Evolutionary conservation across 805 yeast genomes (phyloP), one percentile per base, ranked within the genome.

Genomic region (Barnettozyma wickerhamii): DNA sequence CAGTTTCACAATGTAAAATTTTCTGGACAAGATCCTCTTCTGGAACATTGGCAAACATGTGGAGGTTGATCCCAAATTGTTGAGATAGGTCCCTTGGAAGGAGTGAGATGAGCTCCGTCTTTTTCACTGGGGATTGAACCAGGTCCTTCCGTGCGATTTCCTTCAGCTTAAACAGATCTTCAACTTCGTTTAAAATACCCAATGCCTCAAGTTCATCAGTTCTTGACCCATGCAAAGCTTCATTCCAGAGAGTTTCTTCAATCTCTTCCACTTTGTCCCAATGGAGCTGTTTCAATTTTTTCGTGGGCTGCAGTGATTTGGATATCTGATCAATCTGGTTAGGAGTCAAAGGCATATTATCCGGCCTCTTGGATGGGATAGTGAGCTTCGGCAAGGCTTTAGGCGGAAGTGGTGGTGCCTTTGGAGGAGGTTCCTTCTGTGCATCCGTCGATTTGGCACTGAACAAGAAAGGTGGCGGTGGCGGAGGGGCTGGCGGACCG

Each of bases 41-140:
- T 4, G 73, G 54, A 26, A 72, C 54, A 23, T 62, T 60, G 15
- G 78, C 73, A 57, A 75, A 84, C 54, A 75, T 68, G 52, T 84
- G 90, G 41, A 84, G 66, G 53, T 84, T 84, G 51, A 84, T 84
- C 30, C 88, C 88, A 62, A 84, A 83, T 54, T 84, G 90, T 52
- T 84, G 93, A 2, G 86, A 81, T 15, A 81, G 54, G 48, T 84
- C 93, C 46, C 89, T 68, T 0, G 90, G 71, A 49, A 84, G 65
- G 50, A 82, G 78, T 0, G 80, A 55, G 4, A 77, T 53, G 50
- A 75, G 72, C 41, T 73, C 72, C 19, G 63, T 59, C 21, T 69
- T 74, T 26, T 74, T 55, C 64, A 29, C 27, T 3, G 67, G 42
- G 64, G 71, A 54, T 61, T 59, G 55, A 60, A 63, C 50, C 18